A percentile compares a stretch with the other conserved stretches of the same genome.
Evolutionary conservation across 148 eudicot genomes (phyloP).

Genomic region (Amaranthus hypochondriacus): DNA sequence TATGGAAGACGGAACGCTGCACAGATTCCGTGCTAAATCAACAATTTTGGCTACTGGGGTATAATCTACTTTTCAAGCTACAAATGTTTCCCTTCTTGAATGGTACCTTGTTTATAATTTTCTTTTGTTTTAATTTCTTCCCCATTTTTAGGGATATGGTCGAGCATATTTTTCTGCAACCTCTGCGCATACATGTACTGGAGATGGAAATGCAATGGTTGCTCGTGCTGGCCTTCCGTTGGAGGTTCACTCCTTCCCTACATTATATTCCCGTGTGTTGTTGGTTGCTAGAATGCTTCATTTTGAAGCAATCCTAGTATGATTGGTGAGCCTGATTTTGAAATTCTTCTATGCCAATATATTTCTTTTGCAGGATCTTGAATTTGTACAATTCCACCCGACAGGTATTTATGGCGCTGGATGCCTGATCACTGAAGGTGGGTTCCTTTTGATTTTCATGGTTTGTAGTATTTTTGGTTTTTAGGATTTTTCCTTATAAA

Average conservation of each 20-base stretch:
- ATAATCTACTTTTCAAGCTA: slow-evolving; percentile 17
- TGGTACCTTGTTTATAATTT: not conserved
- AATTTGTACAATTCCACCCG: slow-evolving; percentile 98
- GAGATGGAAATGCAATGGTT: slow-evolving; percentile 99
- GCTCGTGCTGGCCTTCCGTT: slow-evolving; percentile 96
- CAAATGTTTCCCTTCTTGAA: not conserved
- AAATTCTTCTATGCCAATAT: not conserved
- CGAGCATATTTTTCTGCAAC: slow-evolving; percentile 97
- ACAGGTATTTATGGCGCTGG: slow-evolving; percentile 99
- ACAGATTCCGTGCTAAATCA: slow-evolving; percentile 73
- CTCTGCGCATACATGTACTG: slow-evolving; percentile 97
- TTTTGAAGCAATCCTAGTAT: slow-evolving; percentile 11
- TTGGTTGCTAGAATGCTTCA: not conserved
- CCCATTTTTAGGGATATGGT: slow-evolving; percentile 75
- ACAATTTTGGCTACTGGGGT: slow-evolving; percentile 99
- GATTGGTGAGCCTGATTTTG: not conserved
- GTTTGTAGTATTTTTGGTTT: not conserved
- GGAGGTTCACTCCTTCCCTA: slow-evolving; percentile 40
- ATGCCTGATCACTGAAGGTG: slow-evolving; percentile 95
- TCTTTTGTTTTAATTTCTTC: not conserved
- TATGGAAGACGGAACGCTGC: slow-evolving; percentile 96
- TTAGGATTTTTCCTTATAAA: not conserved
- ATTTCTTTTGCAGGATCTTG: slow-evolving; percentile 68
- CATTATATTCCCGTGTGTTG: not conserved
- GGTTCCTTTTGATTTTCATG: slow-evolving; percentile 8